Evolutionary conservation across 768 basidiomycete genomes (phyloP).

Genomic region (Leccinum truebloodii): DNA sequence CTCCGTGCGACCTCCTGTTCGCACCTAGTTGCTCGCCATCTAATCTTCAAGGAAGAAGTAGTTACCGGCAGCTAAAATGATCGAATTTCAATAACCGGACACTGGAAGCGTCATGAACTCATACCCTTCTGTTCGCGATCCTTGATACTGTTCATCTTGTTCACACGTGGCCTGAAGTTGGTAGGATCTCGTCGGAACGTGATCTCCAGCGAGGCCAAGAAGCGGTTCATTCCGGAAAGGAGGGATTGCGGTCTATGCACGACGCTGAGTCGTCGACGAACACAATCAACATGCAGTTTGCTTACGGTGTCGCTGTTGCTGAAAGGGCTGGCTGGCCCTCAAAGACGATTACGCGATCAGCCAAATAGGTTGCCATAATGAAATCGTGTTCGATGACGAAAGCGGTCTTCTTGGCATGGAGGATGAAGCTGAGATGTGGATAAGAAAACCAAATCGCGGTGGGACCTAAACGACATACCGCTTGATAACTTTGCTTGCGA

Average conservation of each 20-base stretch:
- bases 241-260: constrained; percentile 82
- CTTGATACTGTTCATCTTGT: constrained; percentile 83
- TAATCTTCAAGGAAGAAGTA: constrained; percentile 94
- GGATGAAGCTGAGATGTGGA: constrained; percentile 65
- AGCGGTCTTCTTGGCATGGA: constrained; percentile 96
- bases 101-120: constrained; percentile 20
- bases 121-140: constrained; percentile 85
- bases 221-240: constrained; percentile 96
- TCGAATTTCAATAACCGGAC: constrained; percentile 8
- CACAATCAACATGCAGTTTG: constrained; percentile 14
- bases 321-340: constrained; percentile 82
- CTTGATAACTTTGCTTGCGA: constrained; percentile 97
- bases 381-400: constrained; percentile 99
- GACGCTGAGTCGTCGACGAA: constrained; percentile 2
- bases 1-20: not conserved
- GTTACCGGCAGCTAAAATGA: constrained; percentile 65
- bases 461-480: constrained; percentile 46
- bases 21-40: constrained; percentile 6
- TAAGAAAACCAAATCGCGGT: constrained; percentile 7
- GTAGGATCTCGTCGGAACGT: constrained; percentile 98
- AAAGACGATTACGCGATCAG: constrained; percentile 95
- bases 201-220: constrained; percentile 93
- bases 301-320: constrained; percentile 90
- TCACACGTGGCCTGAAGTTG: constrained; percentile 87
- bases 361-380: constrained; percentile 99